These are phyloP conservation scores for Spencermartinsiella europaea DNA, from an alignment of 805 yeast species.

Conservation along the genomic window DNA sequence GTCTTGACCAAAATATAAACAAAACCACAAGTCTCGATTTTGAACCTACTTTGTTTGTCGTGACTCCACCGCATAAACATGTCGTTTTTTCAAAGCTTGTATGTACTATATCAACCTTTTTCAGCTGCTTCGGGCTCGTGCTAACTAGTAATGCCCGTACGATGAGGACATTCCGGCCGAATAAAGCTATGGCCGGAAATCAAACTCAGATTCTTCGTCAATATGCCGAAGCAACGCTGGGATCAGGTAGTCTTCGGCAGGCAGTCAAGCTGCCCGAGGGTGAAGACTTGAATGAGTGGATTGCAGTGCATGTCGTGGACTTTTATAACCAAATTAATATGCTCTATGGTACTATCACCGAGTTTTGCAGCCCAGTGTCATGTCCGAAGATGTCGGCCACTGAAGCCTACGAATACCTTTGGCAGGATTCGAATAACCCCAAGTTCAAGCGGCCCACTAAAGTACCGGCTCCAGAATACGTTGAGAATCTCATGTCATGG, in stretches of 20 bases:
- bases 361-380: conserved; percentile 89
- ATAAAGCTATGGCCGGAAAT: conserved; percentile 26
- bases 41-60: too few species aligned
- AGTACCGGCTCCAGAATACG: conserved; percentile 91
- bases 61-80: too few species aligned
- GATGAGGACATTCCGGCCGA: conserved; percentile 33
- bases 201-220: conserved; percentile 49
- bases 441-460: conserved; percentile 68
- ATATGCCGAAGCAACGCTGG: conserved; percentile 92
- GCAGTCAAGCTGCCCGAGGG: conserved; percentile 93
- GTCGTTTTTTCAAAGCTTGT: conserved; percentile 21
- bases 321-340: conserved; percentile 94
- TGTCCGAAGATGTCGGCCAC: conserved; percentile 99
- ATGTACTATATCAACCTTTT: not conserved
- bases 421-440: conserved; percentile 69
- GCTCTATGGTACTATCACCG: conserved; percentile 94
- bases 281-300: conserved; percentile 89
- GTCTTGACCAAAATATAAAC: too few species aligned
- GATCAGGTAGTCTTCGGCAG: conserved; percentile 84
- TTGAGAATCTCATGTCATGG: conserved; percentile 92
- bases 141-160: conserved; percentile 25
- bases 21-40: too few species aligned
- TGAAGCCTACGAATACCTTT: conserved; percentile 89
- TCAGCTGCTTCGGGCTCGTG: not conserved
- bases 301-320: conserved; percentile 96